These are phyloP conservation scores for Platanthera guangdongensis DNA, from an alignment of 106 monocot species.

Conservation along the genomic window DNA sequence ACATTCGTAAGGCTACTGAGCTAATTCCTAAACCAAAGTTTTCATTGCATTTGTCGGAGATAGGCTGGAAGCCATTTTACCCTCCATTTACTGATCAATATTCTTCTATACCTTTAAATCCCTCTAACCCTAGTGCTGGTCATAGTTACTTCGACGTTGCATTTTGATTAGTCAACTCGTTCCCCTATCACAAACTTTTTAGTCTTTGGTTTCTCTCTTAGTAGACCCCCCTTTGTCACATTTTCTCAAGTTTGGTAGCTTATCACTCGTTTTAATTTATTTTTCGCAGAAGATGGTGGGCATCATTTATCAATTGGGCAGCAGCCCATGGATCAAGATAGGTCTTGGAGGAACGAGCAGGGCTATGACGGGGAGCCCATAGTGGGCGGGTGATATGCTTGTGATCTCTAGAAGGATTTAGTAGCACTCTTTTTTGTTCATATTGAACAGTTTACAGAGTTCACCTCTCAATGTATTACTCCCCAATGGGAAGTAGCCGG, in stretches of 20 bases:
- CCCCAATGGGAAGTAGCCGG: too few species aligned
- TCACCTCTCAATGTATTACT: too few species aligned
- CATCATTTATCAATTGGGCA: conserved; percentile 22
- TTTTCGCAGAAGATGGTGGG: conserved; percentile 11
- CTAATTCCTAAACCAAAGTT: background rate
- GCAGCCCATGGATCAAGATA: conserved; percentile 24
- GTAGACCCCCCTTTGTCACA: background rate
- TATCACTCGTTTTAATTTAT: background rate
- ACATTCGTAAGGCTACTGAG: conserved; percentile 2
- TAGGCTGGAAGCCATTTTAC: background rate
- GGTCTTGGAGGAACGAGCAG: conserved; percentile 35
- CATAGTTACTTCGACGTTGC: background rate
- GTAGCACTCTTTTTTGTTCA: too few species aligned
- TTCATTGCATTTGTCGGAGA: background rate
- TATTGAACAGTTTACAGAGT: too few species aligned
- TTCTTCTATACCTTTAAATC: background rate
- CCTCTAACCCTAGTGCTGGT: background rate
- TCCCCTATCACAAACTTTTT: background rate
- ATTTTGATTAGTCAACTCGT: background rate
- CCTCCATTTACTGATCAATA: background rate
- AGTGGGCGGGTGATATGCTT: too few species aligned
- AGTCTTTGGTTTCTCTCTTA: background rate
- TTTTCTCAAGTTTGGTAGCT: background rate
- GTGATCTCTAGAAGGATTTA: too few species aligned
- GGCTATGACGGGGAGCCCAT: too few species aligned